These are phyloP conservation scores for Mikania micrantha DNA, from an alignment of 129 eudicot species.

Conservation along the genomic window DNA sequence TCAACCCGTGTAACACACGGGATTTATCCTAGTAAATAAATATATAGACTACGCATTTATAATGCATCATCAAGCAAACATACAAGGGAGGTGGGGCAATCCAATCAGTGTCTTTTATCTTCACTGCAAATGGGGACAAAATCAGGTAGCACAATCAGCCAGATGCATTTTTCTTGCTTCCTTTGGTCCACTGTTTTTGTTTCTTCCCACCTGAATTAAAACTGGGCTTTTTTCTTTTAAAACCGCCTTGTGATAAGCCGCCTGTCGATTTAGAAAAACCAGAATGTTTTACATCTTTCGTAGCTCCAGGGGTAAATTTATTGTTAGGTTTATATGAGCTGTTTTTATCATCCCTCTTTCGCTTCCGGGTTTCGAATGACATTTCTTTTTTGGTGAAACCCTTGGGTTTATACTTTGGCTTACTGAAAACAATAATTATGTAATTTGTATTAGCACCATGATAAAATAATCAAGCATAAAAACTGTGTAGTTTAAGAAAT, in stretches of 20 bases:
- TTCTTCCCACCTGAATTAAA: slow-evolving; percentile 25
- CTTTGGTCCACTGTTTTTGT: slow-evolving; percentile 16
- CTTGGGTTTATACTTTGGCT: slow-evolving; percentile 34
- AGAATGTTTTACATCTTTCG: slow-evolving; percentile 19
- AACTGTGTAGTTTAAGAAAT: background rate
- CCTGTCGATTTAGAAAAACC: background rate
- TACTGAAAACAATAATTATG: slow-evolving; percentile 29
- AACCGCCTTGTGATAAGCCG: slow-evolving; percentile 5
- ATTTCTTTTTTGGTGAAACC: slow-evolving; percentile 31
- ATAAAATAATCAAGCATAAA: background rate
- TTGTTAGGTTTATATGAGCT: slow-evolving; percentile 15
- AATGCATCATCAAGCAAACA: too few species aligned
- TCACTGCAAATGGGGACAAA: background rate
- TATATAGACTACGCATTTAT: too few species aligned
- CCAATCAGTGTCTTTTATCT: background rate
- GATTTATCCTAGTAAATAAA: too few species aligned
- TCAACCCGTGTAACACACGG: too few species aligned
- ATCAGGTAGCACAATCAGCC: background rate
- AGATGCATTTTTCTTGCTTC: slow-evolving; percentile 19
- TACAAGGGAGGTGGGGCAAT: too few species aligned
- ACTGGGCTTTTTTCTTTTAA: slow-evolving; percentile 21
- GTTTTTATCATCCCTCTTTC: slow-evolving; percentile 38
- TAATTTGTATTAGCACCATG: background rate
- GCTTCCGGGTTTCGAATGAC: slow-evolving; percentile 30
- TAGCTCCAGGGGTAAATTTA: slow-evolving; percentile 18